A percentile compares a stretch with the other conserved stretches of the same genome.
Evolutionary conservation across 139 green algal genomes (phyloP).

Genomic region (Tetratostichococcus sp.): DNA sequence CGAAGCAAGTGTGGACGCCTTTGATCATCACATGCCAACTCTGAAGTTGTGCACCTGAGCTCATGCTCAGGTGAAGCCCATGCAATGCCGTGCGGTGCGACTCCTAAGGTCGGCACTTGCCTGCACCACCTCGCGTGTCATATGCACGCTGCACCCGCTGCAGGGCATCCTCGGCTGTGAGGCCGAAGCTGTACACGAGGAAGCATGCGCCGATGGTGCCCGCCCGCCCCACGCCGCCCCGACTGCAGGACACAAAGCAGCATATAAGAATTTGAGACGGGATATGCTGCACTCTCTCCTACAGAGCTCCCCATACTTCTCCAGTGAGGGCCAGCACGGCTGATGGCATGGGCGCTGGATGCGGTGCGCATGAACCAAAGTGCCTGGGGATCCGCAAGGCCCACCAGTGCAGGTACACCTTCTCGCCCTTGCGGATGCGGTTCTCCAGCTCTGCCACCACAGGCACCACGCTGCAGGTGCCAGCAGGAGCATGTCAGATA

Average conservation of each 20-base stretch:
- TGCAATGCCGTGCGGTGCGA: not conserved
- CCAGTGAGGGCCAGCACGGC: no score
- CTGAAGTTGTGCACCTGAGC: no score
- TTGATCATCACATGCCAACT: no score
- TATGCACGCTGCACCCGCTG: constrained; percentile 66
- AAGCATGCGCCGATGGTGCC: constrained; percentile 71
- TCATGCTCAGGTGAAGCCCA: no score
- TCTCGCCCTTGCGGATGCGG: not conserved
- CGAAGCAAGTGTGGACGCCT: no score
- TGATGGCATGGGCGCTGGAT: not conserved
- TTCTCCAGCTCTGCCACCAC: not conserved
- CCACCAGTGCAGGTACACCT: not conserved
- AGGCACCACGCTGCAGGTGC: not conserved
- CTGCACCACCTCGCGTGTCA: constrained; percentile 42
- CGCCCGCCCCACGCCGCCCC: constrained; percentile 75
- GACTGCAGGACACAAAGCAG: constrained; percentile 26
- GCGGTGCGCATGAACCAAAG: no score
- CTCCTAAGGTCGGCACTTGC: not conserved
- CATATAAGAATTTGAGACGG: not conserved
- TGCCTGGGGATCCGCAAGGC: no score
- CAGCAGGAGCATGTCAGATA: no score
- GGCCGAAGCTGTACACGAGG: constrained; percentile 49
- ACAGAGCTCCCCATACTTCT: no score
- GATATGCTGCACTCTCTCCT: no score
- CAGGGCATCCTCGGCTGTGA: constrained; percentile 65